Evolutionary conservation across 2,329 filamentous ascomycete species (phyloP), one percentile per base, ranked within the genome.

Genomic region (Iodosphaeria phyllophila): DNA sequence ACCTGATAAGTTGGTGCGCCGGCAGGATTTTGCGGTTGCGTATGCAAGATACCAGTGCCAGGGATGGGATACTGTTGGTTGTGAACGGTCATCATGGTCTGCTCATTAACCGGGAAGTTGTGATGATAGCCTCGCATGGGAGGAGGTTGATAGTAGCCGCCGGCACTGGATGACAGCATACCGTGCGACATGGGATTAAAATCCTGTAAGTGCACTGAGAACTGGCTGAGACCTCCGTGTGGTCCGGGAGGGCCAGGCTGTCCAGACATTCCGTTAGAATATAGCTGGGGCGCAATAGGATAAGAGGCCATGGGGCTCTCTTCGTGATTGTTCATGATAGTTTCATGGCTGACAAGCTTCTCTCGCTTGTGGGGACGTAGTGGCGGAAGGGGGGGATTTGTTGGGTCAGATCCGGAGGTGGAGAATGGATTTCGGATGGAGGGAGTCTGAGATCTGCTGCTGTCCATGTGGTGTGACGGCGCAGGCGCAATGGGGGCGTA

Each of bases 371-470:
- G 27, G 30, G 39, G 37, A 13, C 48, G 43, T 18, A 53, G 32
- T 4, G 50, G 48, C 6, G 49, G 48, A 18, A 52, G 39, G 8
- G 47, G 41, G 3, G 48, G 46, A 16, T 44, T 45, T n/a, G 35
- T 40, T 20, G 35, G 45, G 9, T 34, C 28, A 16, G 28, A 29
- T n/a, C 32, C 36, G 13, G 42, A 37, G 29, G 27, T 39, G 6
- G 43, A 41, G 23, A 51, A 51, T 2, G 49, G 46, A 12, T 42
- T 47, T 5, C 48, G 36, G n/a, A 35, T 18, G 9, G 37, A 24
- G 9, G 29, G 17, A 7, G 30, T 30, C 6, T 29, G 31, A 13
- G 24, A 27, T n/a, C 27, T 17, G 12, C 23, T 25, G 16, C 28
- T 24, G 13, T 44, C 43, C 25, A 33, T 26, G 15, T 29, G 28